Evolutionary conservation across 2,329 filamentous ascomycete genomes (phyloP), one percentile per base, ranked within the genome.

Genomic region (Ciborinia camelliae): DNA sequence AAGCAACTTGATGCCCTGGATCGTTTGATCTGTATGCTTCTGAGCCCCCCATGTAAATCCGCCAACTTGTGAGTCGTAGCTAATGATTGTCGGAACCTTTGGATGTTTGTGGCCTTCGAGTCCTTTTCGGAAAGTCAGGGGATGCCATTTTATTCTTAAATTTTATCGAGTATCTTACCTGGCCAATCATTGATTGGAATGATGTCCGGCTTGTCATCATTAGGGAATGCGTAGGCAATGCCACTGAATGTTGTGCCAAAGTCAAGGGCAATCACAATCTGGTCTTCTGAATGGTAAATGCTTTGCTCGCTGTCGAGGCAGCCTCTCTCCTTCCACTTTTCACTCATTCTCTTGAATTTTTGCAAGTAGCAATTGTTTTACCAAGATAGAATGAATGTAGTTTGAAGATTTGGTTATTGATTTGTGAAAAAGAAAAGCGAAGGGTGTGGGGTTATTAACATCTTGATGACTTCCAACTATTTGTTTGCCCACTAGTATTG

Each of bases 1-100:
- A 2, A 73, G 66, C 8, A 74, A 53, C 59, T 74, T 74, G 15
- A 74, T 64, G 0, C 66, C 68, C 8, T 39, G 51, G 28, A 73
- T 59, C 9, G 65, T 47, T 26, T 64, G 30, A 5, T 3, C 18
- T 6, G 35, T 20, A 28, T 70, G 65, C 6, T 53, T 63, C 39
- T 62, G 45, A 1, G 28, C 60, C 10, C 68, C 65, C 68, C 68
- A 71, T 1, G 64, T 67, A n/a, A 66, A 67, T 20, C 4, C 7
- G 6, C 3, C 43, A 4, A 28, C 61, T 2, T n/a, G 18, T 5
- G 57, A 14, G 54, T 67, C 66, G 47, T 69, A 71, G n/a, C 41
- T 48, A 12, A 71, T 65, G 0, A 64, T 6, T 0, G 68, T 71
- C 0, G 68, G 68, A 4, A 64, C 26, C 35, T 71, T 71, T 0